Conservation (phyloP, 176 grass and related monocot species). For the Puccinellia tenuiflora region DNA sequence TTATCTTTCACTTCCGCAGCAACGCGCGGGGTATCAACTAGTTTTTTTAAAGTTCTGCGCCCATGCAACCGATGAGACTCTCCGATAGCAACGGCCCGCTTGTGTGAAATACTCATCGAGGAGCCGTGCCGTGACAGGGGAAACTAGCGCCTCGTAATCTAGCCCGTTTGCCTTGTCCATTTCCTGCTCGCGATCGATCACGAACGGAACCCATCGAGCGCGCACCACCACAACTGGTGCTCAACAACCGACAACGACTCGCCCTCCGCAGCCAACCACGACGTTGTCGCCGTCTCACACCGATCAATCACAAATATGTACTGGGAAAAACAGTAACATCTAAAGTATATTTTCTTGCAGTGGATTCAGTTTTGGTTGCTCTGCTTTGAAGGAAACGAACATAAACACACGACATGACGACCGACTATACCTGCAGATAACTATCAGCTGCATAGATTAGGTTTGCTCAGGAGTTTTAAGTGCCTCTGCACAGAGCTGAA, state of each 20-base stretch:
- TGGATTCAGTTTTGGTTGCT: not conserved
- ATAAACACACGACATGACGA: not conserved
- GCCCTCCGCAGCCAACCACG: not conserved
- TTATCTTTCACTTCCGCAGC: too few relatives aligned
- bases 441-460: not conserved
- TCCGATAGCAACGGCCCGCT: not conserved
- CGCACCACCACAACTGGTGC: not conserved
- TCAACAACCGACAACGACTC: conserved; percentile 3
- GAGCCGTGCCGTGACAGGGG: not conserved
- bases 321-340: too few relatives aligned
- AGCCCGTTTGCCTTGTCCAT: not conserved
- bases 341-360: too few relatives aligned
- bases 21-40: too few relatives aligned
- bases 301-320: not conserved
- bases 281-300: not conserved
- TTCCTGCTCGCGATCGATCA: not conserved
- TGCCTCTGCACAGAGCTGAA: too few relatives aligned
- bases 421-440: not conserved
- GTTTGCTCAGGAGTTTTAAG: too few relatives aligned
- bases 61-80: not conserved
- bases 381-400: not conserved
- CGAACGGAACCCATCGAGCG: not conserved
- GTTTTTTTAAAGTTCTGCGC: too few relatives aligned
- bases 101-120: not conserved
- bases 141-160: not conserved